These are phyloP conservation scores for Erigeron canadensis DNA, from an alignment of 129 eudicot species.

Conservation along the genomic window DNA sequence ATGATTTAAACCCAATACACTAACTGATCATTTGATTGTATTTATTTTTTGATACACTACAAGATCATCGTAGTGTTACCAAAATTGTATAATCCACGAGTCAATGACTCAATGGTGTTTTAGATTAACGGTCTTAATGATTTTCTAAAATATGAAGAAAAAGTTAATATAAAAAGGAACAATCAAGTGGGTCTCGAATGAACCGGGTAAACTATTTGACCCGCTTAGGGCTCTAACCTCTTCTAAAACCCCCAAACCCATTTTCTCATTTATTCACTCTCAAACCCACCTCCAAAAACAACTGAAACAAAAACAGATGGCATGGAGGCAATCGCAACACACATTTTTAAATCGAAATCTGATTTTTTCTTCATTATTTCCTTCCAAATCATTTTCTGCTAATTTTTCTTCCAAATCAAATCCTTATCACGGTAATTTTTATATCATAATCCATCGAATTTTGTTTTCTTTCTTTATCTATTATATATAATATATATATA, in stretches of 20 bases:
- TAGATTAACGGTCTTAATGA: no score
- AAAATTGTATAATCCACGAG: no score
- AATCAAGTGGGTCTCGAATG: background rate
- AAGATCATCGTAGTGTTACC: no score
- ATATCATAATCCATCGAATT: background rate
- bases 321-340: constrained; percentile 46
- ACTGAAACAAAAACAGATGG: no score
- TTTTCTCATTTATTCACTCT: background rate
- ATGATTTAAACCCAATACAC: no score
- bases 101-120: no score
- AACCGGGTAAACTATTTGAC: background rate
- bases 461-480: background rate
- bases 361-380: constrained; percentile 1
- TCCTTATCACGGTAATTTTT: constrained; percentile 51
- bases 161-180: no score
- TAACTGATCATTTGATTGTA: no score
- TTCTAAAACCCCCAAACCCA: background rate
- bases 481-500: background rate
- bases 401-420: constrained; percentile 64
- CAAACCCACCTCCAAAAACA: no score
- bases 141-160: no score
- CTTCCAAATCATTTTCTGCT: constrained; percentile 44
- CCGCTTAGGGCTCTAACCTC: background rate
- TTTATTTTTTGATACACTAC: no score
- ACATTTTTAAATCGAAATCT: constrained; percentile 22